phyloP scores from a whole-genome alignment of 2,329 filamentous ascomycete genomes.

The Ascochyta rabiei region DNA sequence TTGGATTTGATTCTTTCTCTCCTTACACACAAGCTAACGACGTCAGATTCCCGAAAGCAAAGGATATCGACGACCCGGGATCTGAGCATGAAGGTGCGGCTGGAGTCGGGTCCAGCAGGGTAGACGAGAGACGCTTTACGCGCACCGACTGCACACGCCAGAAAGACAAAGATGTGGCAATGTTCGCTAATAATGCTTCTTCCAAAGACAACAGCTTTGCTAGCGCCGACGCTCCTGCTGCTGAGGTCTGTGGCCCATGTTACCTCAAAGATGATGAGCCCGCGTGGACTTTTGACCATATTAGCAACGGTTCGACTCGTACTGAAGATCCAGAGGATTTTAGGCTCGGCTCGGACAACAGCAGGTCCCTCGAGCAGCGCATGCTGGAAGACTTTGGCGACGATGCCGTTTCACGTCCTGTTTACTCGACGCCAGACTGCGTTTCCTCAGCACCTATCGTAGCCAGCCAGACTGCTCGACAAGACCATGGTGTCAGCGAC shows the following conservation, averaged over 20 bases:
- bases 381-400: slow-evolving; percentile 6
- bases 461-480: neutral
- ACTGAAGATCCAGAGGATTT: neutral
- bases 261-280: neutral
- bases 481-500: neutral
- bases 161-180: neutral
- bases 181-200: too few relatives aligned
- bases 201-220: neutral
- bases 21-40: neutral
- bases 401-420: neutral
- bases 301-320: neutral
- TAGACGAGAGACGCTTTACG: too few relatives aligned
- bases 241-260: too few relatives aligned
- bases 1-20: neutral
- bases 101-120: neutral
- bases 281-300: neutral
- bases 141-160: too few relatives aligned
- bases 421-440: neutral
- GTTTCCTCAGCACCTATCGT: neutral
- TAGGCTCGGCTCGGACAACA: neutral
- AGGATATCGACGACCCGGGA: neutral
- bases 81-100: neutral
- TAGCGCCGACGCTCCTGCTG: neutral
- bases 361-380: neutral
- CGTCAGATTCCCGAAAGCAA: neutral